Percentiles rank a stretch among this genome's conserved stretches.
Evolutionary conservation across 1,284 basidiomycete species (phyloP).

Genomic region (Sporisorium sorghi): DNA sequence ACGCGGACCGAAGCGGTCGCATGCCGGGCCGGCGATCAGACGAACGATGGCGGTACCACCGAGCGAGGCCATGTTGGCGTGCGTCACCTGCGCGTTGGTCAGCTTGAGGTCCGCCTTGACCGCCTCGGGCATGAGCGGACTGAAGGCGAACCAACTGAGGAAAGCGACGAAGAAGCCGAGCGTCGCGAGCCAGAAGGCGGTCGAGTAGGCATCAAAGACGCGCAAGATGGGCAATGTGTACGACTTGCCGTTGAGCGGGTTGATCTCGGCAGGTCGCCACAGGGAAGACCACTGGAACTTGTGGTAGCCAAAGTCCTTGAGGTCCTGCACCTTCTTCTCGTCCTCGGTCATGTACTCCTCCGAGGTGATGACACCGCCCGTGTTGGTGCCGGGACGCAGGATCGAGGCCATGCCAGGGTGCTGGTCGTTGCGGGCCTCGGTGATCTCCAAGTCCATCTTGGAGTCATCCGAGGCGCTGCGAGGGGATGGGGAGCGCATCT

Average conservation of each 20-base stretch:
- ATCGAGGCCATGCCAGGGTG: conserved; percentile 43
- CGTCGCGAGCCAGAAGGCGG: conserved; percentile 72
- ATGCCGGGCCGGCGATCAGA: conserved; percentile 74
- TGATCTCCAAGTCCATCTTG: conserved; percentile 44
- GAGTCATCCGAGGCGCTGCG: conserved; percentile 25
- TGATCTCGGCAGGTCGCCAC: conserved; percentile 70
- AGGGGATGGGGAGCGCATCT: conserved; percentile 10
- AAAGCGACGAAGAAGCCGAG: conserved; percentile 72
- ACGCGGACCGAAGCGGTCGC: conserved; percentile 74
- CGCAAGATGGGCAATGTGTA: conserved; percentile 75
- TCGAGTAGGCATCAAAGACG: conserved; percentile 73
- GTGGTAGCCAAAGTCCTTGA: conserved; percentile 44
- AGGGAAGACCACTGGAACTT: conserved; percentile 65
- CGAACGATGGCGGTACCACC: conserved; percentile 74
- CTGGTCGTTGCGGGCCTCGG: conserved; percentile 29
- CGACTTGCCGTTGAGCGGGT: conserved; percentile 74
- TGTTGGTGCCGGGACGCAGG: conserved; percentile 47
- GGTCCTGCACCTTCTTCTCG: conserved; percentile 37
- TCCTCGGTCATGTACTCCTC: conserved; percentile 60
- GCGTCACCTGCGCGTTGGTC: conserved; percentile 72
- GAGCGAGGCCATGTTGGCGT: conserved; percentile 76
- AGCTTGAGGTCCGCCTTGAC: conserved; percentile 75
- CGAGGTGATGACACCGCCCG: conserved; percentile 45
- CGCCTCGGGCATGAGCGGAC: conserved; percentile 76
- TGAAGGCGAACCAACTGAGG: conserved; percentile 78